Conservation (phyloP, 1,139 yeast species). For the Pichia sp. region DNA sequence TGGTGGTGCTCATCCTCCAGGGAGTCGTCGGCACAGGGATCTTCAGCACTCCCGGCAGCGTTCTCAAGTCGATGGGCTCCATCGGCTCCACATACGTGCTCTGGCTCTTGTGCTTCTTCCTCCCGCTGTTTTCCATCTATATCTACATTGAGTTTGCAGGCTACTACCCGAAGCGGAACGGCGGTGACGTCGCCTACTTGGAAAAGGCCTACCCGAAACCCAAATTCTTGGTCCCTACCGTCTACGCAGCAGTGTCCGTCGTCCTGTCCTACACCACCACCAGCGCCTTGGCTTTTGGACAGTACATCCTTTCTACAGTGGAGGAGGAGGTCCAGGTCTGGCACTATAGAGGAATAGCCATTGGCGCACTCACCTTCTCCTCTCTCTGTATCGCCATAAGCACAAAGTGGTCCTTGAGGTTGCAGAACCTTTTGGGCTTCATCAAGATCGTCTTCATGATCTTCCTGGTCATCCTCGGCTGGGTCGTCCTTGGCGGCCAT, state of each 20-base stretch:
- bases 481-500: constrained; percentile 40
- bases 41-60: constrained; percentile 40
- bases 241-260: constrained; percentile 42
- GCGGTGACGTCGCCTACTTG: constrained; percentile 43
- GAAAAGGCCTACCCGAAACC: constrained; percentile 44
- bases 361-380: constrained; percentile 36
- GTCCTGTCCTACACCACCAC: constrained; percentile 39
- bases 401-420: constrained; percentile 35
- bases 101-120: constrained; percentile 40
- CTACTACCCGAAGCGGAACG: constrained; percentile 35
- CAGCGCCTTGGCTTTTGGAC: constrained; percentile 43
- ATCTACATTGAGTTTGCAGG: constrained; percentile 40
- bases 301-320: constrained; percentile 39
- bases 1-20: constrained; percentile 37
- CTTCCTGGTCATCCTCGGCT: constrained; percentile 37
- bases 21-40: constrained; percentile 47
- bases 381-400: constrained; percentile 32
- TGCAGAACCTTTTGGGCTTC: constrained; percentile 39
- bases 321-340: constrained; percentile 36
- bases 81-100: constrained; percentile 42
- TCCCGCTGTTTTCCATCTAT: constrained; percentile 36
- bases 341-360: constrained; percentile 42
- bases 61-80: constrained; percentile 39
- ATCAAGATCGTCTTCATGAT: constrained; percentile 38
- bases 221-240: constrained; percentile 38